Evolutionary conservation across 2,329 filamentous ascomycete genomes (phyloP), one percentile per base, ranked within the genome.

Genomic region (Epichloe uncinata): DNA sequence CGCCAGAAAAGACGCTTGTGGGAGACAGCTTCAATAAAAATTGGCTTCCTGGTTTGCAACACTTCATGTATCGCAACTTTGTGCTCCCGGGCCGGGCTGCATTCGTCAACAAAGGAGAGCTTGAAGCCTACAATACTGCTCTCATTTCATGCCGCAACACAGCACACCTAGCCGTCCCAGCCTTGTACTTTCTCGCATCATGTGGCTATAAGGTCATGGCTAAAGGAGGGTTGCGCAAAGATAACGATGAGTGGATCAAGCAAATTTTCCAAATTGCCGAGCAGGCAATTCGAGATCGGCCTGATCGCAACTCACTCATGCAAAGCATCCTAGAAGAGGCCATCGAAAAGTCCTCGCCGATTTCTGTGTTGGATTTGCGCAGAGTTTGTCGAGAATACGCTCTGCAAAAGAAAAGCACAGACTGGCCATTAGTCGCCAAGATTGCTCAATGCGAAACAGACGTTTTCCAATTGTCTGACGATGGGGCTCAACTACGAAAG

Each of bases 11-110:
- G 20, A 30, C 47, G 2, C 47, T 50, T 0, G 48, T 54, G 18
- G 47, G 41, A 20, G 58, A 59, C 41, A 18, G 33, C 47, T 36
- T 65, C 47, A 55, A 53, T 34, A 43, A 55, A 40, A 56, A 52
- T 56, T 81, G 77, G 78, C 60, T 63, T 2, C 58, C 60, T 3
- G 71, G 73, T 42, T 60, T 80, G 1, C 68, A 71, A 46, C 66
- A 60, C 2, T 75, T 80, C 45, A 63, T 79, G 56, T 69, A 70
- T 42, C 68, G 68, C 34, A 75, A 71, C 55, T 63, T 81, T 50
- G 69, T 79, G 43, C 66, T 76, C 2, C 76, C 77, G 0, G 71
- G 73, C 1, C 69, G 73, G 50, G 67, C 71, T 1, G 62, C 64
- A 1, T 80, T 74, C 50, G 54, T 74, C 15, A 69, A 67, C 50